Conservation (phyloP, 2,329 filamentous ascomycete genomes). For the Fusarium incarnatum region DNA sequence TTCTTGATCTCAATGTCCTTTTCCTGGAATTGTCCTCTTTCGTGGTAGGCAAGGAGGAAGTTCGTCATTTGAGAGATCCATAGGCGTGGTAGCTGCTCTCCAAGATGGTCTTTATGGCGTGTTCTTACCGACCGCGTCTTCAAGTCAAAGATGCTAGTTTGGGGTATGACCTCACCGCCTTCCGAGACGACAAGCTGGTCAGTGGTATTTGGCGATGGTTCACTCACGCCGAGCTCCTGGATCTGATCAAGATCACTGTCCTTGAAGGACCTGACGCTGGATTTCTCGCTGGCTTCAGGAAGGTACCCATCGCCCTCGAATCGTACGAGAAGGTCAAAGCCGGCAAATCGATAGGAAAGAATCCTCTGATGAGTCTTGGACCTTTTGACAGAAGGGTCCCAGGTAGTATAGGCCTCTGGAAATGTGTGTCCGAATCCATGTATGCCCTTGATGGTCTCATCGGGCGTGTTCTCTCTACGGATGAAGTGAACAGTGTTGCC, state of each 20-base stretch:
- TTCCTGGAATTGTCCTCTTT: constrained; percentile 48
- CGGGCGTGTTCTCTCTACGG: constrained; percentile 70
- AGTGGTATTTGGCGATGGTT: not conserved
- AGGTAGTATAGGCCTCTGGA: constrained; percentile 73
- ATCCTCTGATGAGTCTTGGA: constrained; percentile 73
- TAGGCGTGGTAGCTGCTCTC: constrained; percentile 55
- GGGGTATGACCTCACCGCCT: constrained; percentile 47
- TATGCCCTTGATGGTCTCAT: constrained; percentile 65
- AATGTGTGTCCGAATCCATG: constrained; percentile 74
- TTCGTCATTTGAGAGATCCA: constrained; percentile 56
- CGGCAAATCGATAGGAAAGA: constrained; percentile 67
- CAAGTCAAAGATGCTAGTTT: constrained; percentile 56
- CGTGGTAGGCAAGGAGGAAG: constrained; percentile 57
- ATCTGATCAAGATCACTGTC: constrained; percentile 6
- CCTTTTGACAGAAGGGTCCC: constrained; percentile 64
- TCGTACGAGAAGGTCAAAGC: constrained; percentile 44
- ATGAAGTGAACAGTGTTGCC: constrained; percentile 70
- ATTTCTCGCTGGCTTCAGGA: not conserved
- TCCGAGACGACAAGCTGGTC: constrained; percentile 28
- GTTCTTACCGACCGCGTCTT: constrained; percentile 55
- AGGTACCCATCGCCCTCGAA: constrained; percentile 49
- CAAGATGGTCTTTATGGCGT: constrained; percentile 43
- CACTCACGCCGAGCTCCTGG: constrained; percentile 13
- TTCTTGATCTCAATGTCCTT: constrained; percentile 51
- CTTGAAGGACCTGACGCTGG: not conserved